Base-by-base conservation (phyloP, 805 yeast species). In the Schizosaccharomyces cryophilus region DNA sequence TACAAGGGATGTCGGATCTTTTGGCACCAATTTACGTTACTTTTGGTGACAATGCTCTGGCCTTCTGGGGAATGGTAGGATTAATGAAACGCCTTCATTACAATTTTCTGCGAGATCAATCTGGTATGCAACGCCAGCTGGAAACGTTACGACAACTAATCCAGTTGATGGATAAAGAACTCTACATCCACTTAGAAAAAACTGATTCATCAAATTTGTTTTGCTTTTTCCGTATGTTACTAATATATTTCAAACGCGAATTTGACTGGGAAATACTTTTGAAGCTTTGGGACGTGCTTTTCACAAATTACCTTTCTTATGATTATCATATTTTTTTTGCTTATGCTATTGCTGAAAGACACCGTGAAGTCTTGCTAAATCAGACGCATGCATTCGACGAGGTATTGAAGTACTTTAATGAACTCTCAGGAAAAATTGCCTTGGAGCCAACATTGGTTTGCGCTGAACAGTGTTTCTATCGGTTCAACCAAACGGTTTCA, bases 1-100 rank as follows among this genome's bases (percentile, higher is more conserved):
- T 93, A 21, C 99, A 93, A 73, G 99, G 99, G 1, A 93, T 93
- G 99, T 81, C 93, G 9, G 99, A 93, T 70, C 73, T 93, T 60
- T 73, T 93, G 45, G 84, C 96, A 0, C 96, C 96, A 0, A 71
- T 93, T 2, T 93, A 87, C 69, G 77, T 74, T 4, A 67, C 74
- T 66, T 65, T 75, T 40, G 75, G 74, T 63, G 95, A 89, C 69
- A 95, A 89, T 65, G 74, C 83, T 0, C 67, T 87, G 29, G 76
- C 95, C 5, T 93, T 93, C 70, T 87, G 96, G 94, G 83, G 88
- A 7, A 90, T 93, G 73, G 77, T 80, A 2, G 80, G 81, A 48
- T 86, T 87, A 65, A 90, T 93, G 97, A 87, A 86, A 60, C 75
- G 93, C 61, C 88, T 90, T 96, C 96, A 90, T 70, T 77, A 96